Conservation (phyloP, 768 basidiomycete genomes). For the Sporobolomyces pararoseus region DNA sequence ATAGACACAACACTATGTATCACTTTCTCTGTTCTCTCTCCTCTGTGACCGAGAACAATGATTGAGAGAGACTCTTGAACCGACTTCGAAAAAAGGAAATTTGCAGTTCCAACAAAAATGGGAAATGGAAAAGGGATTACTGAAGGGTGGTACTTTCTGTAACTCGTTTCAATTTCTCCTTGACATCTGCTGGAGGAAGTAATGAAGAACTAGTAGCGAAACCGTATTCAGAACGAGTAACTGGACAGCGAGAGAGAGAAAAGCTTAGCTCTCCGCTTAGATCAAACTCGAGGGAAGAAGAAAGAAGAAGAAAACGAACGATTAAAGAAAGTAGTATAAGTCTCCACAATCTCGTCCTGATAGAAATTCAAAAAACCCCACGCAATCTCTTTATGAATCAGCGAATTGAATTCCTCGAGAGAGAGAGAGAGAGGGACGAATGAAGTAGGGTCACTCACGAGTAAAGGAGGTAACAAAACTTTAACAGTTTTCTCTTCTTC, state of each 20-base stretch:
- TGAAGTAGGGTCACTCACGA: constrained; percentile 44
- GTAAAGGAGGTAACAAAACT: constrained; percentile 70
- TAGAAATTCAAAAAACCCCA: not conserved
- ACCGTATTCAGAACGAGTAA: constrained; percentile 37
- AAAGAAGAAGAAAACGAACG: constrained; percentile 45
- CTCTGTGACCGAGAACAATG: too few relatives aligned
- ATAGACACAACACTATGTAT: too few relatives aligned
- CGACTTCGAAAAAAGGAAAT: too few relatives aligned
- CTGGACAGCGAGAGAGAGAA: not conserved
- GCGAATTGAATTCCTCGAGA: not conserved
- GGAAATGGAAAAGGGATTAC: too few relatives aligned
- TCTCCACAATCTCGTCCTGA: constrained; percentile 67
- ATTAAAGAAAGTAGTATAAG: constrained; percentile 70
- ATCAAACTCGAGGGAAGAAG: not conserved
- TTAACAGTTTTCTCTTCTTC: constrained; percentile 69
- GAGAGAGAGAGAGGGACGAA: too few relatives aligned
- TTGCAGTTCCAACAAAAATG: not conserved
- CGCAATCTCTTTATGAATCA: too few relatives aligned
- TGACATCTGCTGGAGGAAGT: constrained; percentile 24
- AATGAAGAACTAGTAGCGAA: constrained; percentile 37
- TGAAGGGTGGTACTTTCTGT: too few relatives aligned
- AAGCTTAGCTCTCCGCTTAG: not conserved
- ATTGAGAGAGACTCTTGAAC: too few relatives aligned
- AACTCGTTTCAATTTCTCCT: constrained; percentile 12
- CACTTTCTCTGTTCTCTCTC: too few relatives aligned